These are phyloP conservation scores for Venustampulla echinocandica DNA, from an alignment of 495 filamentous ascomycete species.

Conservation along the genomic window DNA sequence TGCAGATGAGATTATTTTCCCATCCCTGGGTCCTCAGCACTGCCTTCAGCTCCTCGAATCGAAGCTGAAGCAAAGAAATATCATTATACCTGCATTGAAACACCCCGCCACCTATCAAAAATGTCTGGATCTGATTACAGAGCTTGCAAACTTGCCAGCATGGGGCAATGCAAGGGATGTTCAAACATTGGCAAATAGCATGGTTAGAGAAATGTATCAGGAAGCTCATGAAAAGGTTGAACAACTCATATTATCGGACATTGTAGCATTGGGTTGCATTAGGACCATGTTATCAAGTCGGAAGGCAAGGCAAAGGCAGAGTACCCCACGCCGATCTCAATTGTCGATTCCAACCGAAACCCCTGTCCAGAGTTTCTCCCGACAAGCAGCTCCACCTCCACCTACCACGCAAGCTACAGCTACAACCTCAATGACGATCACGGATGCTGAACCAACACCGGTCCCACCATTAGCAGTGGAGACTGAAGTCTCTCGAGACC, in stretches of 20 bases:
- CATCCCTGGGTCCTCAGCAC: not conserved
- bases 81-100: slow-evolving; percentile 35
- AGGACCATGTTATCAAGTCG: slow-evolving; percentile 40
- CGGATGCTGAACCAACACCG: not conserved
- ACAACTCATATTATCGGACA: slow-evolving; percentile 21
- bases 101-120: slow-evolving; percentile 11
- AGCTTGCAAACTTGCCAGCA: slow-evolving; percentile 35
- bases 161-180: slow-evolving; percentile 69
- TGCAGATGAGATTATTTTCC: slow-evolving; percentile 31
- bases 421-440: not conserved
- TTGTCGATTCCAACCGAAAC: not conserved
- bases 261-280: slow-evolving; percentile 30
- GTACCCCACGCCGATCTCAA: not conserved
- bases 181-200: slow-evolving; percentile 42
- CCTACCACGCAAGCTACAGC: not conserved
- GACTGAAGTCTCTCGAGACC: slow-evolving; percentile 32
- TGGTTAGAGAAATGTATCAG: slow-evolving; percentile 30
- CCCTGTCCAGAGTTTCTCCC: not conserved
- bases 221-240: not conserved
- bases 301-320: not conserved
- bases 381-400: not conserved
- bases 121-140: slow-evolving; percentile 31
- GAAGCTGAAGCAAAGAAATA: slow-evolving; percentile 17
- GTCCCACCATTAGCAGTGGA: slow-evolving; percentile 2
- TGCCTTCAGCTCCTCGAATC: slow-evolving; percentile 16